Base-by-base conservation (phyloP, 129 eudicot genomes). In the Centella asiatica region DNA sequence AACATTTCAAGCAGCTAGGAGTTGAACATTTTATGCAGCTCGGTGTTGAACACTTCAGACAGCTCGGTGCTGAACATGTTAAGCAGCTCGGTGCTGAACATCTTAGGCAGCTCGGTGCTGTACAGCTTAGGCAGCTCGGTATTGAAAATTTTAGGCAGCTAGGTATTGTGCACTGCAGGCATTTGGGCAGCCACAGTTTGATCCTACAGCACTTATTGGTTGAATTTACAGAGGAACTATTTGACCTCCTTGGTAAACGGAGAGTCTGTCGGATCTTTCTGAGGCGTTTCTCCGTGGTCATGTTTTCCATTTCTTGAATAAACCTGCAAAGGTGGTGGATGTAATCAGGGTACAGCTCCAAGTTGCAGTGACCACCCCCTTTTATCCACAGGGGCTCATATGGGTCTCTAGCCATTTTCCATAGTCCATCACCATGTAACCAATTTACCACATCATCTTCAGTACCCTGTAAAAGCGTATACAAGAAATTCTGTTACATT, bases 291-390 rank as follows among this genome's bases (percentile, higher is more conserved):
- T 82, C 62, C 18, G 99, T 87, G 46, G 82, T 87, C 54, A 78
- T 82, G 78, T 80, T 82, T 78, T 92, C 99, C 99, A 92, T 87
- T 62, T 92, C 95, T 49, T 92, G 77, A 59, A 92, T 46, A 59
- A 81, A 92, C 64, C 76, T 69, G 72, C 80, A 82, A 64, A 92
- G 95, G 65, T 92, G 99, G 33, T 94, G 84, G 33, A 92, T 82
- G 77, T 92, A 92, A 60, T 92, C 99, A 0, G 99, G 99, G 64
- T 92, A 92, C 4, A 92, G 90, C 67, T 92, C 99, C 65, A 87
- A 60, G 81, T 92, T 87, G 83, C 99, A 92, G 67, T 87, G 99
- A 1, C 99, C 99, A 11, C 99, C 99, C 24, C 99, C 99, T 80
- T 84, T 92, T 23, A 92, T 92, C 99, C 99, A 92, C 58, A 92